Percentiles rank a stretch among this genome's conserved stretches.
Evolutionary conservation across 768 basidiomycete species (phyloP).

Genomic region (Naematelia encephala): DNA sequence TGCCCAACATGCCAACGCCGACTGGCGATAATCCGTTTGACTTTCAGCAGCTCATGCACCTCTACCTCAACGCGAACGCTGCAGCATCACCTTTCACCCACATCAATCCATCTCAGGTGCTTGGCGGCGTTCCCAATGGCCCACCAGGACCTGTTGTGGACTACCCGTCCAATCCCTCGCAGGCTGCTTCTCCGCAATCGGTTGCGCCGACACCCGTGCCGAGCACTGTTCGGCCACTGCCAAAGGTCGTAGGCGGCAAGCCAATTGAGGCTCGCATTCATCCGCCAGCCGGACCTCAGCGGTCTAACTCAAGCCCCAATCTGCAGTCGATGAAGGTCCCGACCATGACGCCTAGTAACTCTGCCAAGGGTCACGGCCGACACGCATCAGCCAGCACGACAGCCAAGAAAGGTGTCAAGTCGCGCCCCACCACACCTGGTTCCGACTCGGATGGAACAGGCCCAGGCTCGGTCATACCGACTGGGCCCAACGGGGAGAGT

Average conservation of each 20-base stretch:
- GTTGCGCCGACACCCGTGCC: conserved; percentile 12
- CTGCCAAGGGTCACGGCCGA: conserved; percentile 17
- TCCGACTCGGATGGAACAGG: conserved; percentile 4
- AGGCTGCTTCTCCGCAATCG: conserved; percentile 51
- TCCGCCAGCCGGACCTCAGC: conserved; percentile 25
- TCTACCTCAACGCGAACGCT: conserved; percentile 48
- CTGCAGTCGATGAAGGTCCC: conserved; percentile 33
- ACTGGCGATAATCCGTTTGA: conserved; percentile 39
- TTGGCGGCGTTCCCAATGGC: conserved; percentile 37
- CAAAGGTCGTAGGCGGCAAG: conserved; percentile 42
- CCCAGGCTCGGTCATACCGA: conserved; percentile 45
- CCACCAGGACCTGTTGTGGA: conserved; percentile 16
- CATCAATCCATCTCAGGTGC: conserved; percentile 89
- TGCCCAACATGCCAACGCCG: conserved; percentile 15
- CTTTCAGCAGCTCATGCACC: conserved; percentile 51
- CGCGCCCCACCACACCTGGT: background rate
- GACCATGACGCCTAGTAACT: conserved; percentile 10
- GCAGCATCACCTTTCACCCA: conserved; percentile 50
- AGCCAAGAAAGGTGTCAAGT: conserved; percentile 10
- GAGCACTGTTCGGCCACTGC: conserved; percentile 30
- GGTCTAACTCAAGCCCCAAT: conserved; percentile 47
- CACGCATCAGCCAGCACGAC: conserved; percentile 14
- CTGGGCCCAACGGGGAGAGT: conserved; percentile 45
- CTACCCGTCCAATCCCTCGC: conserved; percentile 47
- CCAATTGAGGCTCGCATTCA: conserved; percentile 11